Evolutionary conservation across 1,284 basidiomycete genomes (phyloP).

Genomic region (Ustilago sp.): DNA sequence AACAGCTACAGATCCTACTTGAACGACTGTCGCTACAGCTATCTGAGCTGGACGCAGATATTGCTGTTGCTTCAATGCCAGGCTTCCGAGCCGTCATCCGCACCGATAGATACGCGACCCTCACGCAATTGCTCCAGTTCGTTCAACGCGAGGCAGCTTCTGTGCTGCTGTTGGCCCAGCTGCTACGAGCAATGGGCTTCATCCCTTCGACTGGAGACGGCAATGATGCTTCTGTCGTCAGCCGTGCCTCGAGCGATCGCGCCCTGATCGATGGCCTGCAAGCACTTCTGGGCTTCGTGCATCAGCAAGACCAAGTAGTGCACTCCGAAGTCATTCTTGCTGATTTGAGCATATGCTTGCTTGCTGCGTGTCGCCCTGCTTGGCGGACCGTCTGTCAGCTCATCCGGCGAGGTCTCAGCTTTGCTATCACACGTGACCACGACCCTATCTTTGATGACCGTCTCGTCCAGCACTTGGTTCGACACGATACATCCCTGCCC

Average conservation of each 20-base stretch:
- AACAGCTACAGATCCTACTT: slow-evolving; percentile 33
- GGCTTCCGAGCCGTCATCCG: slow-evolving; percentile 7
- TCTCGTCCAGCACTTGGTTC: slow-evolving; percentile 35
- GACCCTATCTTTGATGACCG: slow-evolving; percentile 41
- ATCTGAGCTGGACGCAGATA: slow-evolving; percentile 38
- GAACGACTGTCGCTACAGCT: slow-evolving; percentile 18
- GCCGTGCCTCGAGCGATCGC: slow-evolving; percentile 28
- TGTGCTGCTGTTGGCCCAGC: slow-evolving; percentile 18
- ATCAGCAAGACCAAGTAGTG: slow-evolving; percentile 22
- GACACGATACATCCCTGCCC: slow-evolving; percentile 24
- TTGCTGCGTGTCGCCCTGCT: slow-evolving; percentile 37
- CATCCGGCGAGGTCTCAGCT: slow-evolving; percentile 41
- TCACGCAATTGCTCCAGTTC: slow-evolving; percentile 30
- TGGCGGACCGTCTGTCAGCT: slow-evolving; percentile 37
- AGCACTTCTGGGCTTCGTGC: slow-evolving; percentile 39
- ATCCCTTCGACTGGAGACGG: neutral
- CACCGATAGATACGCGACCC: slow-evolving; percentile 22
- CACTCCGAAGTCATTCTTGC: slow-evolving; percentile 16
- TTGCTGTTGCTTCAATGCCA: slow-evolving; percentile 18
- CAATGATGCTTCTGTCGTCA: neutral
- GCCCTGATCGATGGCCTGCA: slow-evolving; percentile 47
- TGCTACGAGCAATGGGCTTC: slow-evolving; percentile 29
- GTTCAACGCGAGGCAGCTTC: slow-evolving; percentile 27
- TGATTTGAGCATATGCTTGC: slow-evolving; percentile 41
- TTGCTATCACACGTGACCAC: slow-evolving; percentile 32